A percentile compares a stretch with the other conserved stretches of the same genome.
phyloP scores from a whole-genome alignment of 179 eudicot genomes.

The Silene noctiflora region DNA sequence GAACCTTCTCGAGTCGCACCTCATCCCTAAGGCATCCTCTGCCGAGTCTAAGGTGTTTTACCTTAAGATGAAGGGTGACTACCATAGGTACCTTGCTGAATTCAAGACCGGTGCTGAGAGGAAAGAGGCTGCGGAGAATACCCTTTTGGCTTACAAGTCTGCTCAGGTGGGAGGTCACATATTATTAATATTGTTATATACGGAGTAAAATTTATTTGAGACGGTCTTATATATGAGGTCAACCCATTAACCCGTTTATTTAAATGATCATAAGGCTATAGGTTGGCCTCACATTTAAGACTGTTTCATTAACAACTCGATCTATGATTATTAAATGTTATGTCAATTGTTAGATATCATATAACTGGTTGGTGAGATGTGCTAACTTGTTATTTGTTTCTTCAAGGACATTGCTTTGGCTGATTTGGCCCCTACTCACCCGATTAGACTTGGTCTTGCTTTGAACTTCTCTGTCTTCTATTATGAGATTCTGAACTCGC shows the following conservation, averaged over 20 bases:
- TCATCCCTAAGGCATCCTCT: conserved; percentile 36
- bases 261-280: background rate
- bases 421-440: conserved; percentile 64
- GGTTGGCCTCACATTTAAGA: background rate
- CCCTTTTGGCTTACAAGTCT: conserved; percentile 41
- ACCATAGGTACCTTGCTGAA: conserved; percentile 47
- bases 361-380: conserved; percentile 3
- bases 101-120: conserved; percentile 40
- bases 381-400: conserved; percentile 13
- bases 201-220: background rate
- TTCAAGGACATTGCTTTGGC: conserved; percentile 54
- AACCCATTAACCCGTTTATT: background rate
- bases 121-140: conserved; percentile 45
- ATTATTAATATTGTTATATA: background rate
- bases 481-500: conserved; percentile 70
- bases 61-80: conserved; percentile 52
- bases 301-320: background rate
- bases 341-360: background rate
- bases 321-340: background rate
- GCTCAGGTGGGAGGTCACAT: conserved; percentile 33
- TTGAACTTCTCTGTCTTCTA: conserved; percentile 75
- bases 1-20: conserved; percentile 38
- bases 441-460: conserved; percentile 73
- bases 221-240: background rate
- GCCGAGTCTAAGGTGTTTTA: conserved; percentile 46